Percentiles rank a stretch among this genome's conserved stretches.
Conservation (phyloP, 169 alveolate species). For the Cryptosporidium meleagridis region DNA sequence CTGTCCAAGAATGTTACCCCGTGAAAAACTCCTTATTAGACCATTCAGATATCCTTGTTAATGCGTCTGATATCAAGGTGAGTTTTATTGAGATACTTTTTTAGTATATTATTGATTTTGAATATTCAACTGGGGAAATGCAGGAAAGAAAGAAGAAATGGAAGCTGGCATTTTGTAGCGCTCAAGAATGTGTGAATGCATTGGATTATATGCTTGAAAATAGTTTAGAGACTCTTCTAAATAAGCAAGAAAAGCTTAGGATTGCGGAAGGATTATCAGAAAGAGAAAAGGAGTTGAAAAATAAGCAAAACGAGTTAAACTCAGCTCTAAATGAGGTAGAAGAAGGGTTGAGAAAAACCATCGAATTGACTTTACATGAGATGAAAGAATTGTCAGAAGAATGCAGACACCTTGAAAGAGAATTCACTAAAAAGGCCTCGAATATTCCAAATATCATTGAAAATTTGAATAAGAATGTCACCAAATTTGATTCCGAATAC, state of each 20-base stretch:
- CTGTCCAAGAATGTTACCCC: constrained; percentile 62
- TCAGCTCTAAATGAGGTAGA: not conserved
- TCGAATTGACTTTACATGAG: constrained; percentile 5
- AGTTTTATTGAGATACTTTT: not conserved
- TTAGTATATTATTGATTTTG: not conserved
- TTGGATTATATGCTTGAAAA: constrained; percentile 25
- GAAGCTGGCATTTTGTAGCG: constrained; percentile 51
- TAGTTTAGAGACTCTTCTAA: constrained; percentile 21
- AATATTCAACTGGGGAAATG: not conserved
- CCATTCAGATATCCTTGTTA: constrained; percentile 24
- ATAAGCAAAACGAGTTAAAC: not conserved
- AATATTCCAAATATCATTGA: constrained; percentile 60
- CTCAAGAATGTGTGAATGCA: constrained; percentile 37
- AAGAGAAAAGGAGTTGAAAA: not conserved
- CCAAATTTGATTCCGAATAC: constrained; percentile 19
- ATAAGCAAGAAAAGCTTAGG: constrained; percentile 17
- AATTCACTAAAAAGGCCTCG: constrained; percentile 31
- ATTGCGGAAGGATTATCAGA: constrained; percentile 36
- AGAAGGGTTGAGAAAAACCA: constrained; percentile 5
- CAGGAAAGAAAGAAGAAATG: constrained; percentile 60
- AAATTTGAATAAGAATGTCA: constrained; percentile 4
- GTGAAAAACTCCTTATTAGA: constrained; percentile 34
- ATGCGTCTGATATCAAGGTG: constrained; percentile 19
- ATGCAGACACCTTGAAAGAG: constrained; percentile 7
- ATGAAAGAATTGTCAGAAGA: constrained; percentile 13